Base-by-base conservation (phyloP, 768 basidiomycete species). In the Kwoniella sp. region DNA sequence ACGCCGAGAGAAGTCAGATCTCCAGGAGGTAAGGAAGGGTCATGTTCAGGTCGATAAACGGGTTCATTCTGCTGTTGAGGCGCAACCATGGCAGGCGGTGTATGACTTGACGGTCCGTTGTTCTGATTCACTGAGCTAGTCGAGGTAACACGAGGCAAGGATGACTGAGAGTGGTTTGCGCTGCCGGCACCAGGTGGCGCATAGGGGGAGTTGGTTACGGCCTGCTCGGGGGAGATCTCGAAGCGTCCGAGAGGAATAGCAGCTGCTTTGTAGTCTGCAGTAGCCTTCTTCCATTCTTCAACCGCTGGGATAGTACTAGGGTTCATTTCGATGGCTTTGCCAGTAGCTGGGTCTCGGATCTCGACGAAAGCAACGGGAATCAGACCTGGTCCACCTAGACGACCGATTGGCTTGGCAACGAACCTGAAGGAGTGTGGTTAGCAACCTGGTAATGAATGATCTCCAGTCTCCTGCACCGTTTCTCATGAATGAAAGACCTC, bases 251-350 rank as follows among this genome's bases (percentile, higher is more conserved):
- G 85, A 6, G 94, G 85, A 77, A 99, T 99, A 78, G 91, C 92
- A 79, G 88, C 92, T 69, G 92, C 91, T 80, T 98, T 98, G 83
- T 99, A 99, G 70, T 85, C 89, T 60, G 93, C 85, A 85, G 97
- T 91, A 22, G 91, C 89, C 72, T 88, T 88, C 80, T 98, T 98
- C 96, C 96, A 99, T 64, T 97, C 94, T 78, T 99, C 96, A n/a
- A 99, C 94, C 68, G 87, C 89, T 25, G 96, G 96, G 21, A 99
- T 85, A 5, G 94, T 84, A 67, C 96, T 89, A 0, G 76, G 76
- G 5, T 66, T 33, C n/a, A 69, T 61, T 17, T 84, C 82, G 69
- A 98, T 83, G 26, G 92, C 84, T 63, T 86, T 84, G 44, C 89
- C 91, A 25, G 96, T 92, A 10, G 86, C 82, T 21, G 94, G 94